Conservation (phyloP, 495 filamentous ascomycete genomes). For the Aspergillus sparsus region DNA sequence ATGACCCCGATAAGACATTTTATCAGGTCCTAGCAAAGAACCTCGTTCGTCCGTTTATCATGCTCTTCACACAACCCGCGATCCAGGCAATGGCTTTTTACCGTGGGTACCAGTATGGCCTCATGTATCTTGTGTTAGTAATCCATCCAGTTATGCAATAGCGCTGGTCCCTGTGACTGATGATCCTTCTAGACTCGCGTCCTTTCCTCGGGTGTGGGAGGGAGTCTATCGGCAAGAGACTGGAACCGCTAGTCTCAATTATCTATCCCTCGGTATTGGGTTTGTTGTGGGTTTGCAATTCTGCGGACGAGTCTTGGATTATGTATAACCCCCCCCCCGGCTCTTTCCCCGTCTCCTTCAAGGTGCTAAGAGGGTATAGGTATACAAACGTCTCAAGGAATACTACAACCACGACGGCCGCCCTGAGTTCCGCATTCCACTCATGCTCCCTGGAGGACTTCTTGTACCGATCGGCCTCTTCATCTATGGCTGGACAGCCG, state of each 20-base stretch:
- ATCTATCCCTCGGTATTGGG: constrained; percentile 19
- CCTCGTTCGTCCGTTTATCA: constrained; percentile 12
- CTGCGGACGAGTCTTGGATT: constrained; percentile 16
- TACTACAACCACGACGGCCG: constrained; percentile 15
- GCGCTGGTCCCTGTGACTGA: neutral
- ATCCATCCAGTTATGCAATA: neutral
- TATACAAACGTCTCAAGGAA: constrained; percentile 7
- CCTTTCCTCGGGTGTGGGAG: constrained; percentile 22
- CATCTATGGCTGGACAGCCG: constrained; percentile 23
- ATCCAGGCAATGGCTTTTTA: constrained; percentile 16
- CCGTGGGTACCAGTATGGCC: constrained; percentile 19
- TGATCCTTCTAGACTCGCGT: constrained; percentile 11
- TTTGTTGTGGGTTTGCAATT: constrained; percentile 18
- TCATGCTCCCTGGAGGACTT: constrained; percentile 21
- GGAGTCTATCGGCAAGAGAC: constrained; percentile 11
- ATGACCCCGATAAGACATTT: constrained; percentile 11
- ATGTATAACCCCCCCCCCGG: neutral
- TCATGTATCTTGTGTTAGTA: constrained; percentile 22
- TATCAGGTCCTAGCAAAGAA: constrained; percentile 12
- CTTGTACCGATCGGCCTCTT: constrained; percentile 21
- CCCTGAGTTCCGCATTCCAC: constrained; percentile 20
- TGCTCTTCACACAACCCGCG: constrained; percentile 20
- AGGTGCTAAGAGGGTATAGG: neutral
- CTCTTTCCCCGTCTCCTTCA: neutral
- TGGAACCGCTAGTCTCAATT: constrained; percentile 17